phyloP scores from a whole-genome alignment of 768 basidiomycete species.

The Cystofilobasidium macerans region DNA sequence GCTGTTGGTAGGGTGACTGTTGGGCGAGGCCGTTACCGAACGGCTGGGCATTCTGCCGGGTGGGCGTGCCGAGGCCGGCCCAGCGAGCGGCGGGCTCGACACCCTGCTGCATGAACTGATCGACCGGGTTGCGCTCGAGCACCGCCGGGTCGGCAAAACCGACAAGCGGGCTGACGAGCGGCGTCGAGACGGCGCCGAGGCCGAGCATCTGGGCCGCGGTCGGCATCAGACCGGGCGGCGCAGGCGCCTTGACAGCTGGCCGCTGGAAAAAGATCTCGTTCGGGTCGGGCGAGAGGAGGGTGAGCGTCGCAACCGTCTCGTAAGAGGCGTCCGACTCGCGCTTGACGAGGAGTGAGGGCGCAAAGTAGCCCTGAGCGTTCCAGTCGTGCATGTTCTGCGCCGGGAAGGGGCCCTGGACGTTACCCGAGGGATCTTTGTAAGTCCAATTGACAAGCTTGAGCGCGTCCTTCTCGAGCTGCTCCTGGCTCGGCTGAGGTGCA shows the following conservation, averaged over 20 bases:
- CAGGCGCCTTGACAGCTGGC: conserved; percentile 17
- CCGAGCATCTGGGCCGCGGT: conserved; percentile 7
- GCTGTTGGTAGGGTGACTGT: conserved; percentile 16
- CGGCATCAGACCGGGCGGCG: conserved; percentile 15
- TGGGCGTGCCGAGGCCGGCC: conserved; percentile 2
- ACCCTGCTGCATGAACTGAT: conserved; percentile 18
- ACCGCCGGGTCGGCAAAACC: background rate
- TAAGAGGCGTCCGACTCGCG: conserved; percentile 43
- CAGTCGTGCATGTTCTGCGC: conserved; percentile 89
- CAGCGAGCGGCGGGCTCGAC: conserved; percentile 3
- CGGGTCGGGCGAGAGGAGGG: conserved; percentile 15
- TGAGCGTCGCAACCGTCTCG: conserved; percentile 33
- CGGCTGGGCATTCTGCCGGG: conserved; percentile 4
- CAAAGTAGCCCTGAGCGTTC: conserved; percentile 83
- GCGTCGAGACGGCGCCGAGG: conserved; percentile 4
- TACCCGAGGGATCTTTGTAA: conserved; percentile 84
- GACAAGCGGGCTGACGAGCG: conserved; percentile 6
- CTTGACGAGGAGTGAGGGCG: conserved; percentile 69
- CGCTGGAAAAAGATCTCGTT: conserved; percentile 21
- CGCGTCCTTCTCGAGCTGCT: conserved; percentile 7
- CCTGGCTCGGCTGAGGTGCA: conserved; percentile 8
- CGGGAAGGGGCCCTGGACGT: conserved; percentile 83
- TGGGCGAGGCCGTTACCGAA: conserved; percentile 8
- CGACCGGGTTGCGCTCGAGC: conserved; percentile 17
- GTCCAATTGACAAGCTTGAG: conserved; percentile 53